Evolutionary conservation across 768 basidiomycete genomes (phyloP).

Genomic region (Clathrus columnatus): DNA sequence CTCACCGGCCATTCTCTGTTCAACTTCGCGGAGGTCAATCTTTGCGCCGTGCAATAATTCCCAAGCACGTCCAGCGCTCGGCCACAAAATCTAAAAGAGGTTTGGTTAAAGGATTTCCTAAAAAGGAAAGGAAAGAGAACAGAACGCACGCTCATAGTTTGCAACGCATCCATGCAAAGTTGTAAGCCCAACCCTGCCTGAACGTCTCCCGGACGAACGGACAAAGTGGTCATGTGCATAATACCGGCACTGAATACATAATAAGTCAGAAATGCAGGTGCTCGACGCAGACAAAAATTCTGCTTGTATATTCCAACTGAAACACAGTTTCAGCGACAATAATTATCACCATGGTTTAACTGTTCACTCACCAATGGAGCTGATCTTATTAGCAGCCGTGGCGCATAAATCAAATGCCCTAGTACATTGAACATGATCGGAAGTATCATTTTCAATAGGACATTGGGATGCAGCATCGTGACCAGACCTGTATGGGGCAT

Average conservation of each 20-base stretch:
- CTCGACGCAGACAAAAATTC: slow-evolving; percentile 49
- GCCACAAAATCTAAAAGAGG: slow-evolving; percentile 40
- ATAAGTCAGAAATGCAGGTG: slow-evolving; percentile 65
- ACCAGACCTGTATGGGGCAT: not conserved
- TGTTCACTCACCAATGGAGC: slow-evolving; percentile 43
- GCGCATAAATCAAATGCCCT: slow-evolving; percentile 73
- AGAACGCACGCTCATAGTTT: slow-evolving; percentile 45
- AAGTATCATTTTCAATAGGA: slow-evolving; percentile 10
- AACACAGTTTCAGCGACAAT: not conserved
- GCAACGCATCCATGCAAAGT: slow-evolving; percentile 59
- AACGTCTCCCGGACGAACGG: slow-evolving; percentile 55
- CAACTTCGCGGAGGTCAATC: slow-evolving; percentile 20
- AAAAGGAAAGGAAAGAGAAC: not conserved
- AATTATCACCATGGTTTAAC: not conserved
- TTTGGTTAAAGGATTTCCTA: not conserved
- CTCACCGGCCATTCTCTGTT: not conserved
- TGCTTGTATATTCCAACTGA: slow-evolving; percentile 24
- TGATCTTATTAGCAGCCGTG: slow-evolving; percentile 62
- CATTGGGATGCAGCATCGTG: not conserved
- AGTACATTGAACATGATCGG: slow-evolving; percentile 37
- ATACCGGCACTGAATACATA: slow-evolving; percentile 67
- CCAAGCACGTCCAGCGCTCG: slow-evolving; percentile 63
- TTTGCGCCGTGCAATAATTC: slow-evolving; percentile 64
- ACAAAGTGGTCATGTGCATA: slow-evolving; percentile 67
- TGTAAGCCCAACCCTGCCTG: slow-evolving; percentile 56